phyloP scores from a whole-genome alignment of 2,329 filamentous ascomycete species.

The Laburnicola sp. region DNA sequence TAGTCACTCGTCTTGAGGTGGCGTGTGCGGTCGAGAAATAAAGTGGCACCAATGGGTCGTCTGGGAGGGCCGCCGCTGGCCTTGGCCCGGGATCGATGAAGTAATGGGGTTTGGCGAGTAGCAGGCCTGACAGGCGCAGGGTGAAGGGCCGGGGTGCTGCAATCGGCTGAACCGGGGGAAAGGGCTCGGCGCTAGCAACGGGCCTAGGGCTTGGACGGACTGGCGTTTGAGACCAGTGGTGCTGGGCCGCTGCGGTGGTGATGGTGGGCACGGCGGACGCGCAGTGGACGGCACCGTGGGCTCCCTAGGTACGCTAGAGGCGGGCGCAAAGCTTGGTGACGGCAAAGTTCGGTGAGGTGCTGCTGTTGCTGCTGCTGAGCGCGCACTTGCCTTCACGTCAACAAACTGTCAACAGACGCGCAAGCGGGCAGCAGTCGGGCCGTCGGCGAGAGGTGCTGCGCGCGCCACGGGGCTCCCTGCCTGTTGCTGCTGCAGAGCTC shows the following conservation, averaged over 20 bases:
- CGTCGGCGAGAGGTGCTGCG: conserved; percentile 9
- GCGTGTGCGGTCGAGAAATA: conserved; percentile 44
- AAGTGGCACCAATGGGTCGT: conserved; percentile 40
- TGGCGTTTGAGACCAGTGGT: conserved; percentile 29
- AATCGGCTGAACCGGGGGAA: conserved; percentile 44
- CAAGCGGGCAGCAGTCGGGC: too few relatives aligned
- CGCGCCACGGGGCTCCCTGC: conserved; percentile 26
- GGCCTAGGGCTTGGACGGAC: conserved; percentile 24
- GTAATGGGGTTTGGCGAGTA: conserved; percentile 38
- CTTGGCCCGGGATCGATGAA: conserved; percentile 44
- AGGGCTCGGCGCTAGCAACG: conserved; percentile 20
- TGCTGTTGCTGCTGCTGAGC: too few relatives aligned
- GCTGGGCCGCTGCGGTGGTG: conserved; percentile 21
- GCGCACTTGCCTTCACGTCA: too few relatives aligned
- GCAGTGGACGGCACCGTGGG: neutral
- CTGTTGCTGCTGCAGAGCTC: conserved; percentile 26
- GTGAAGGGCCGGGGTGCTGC: conserved; percentile 10
- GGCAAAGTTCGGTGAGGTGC: neutral
- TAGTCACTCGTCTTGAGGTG: conserved; percentile 30
- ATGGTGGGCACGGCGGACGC: conserved; percentile 1
- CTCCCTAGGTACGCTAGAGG: neutral
- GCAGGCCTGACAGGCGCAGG: conserved; percentile 26
- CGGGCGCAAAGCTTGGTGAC: conserved; percentile 4
- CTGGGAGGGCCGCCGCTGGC: conserved; percentile 34
- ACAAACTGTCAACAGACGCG: too few relatives aligned